Base-by-base conservation (phyloP, 345 rosid genomes). In the Turritis glabra region DNA sequence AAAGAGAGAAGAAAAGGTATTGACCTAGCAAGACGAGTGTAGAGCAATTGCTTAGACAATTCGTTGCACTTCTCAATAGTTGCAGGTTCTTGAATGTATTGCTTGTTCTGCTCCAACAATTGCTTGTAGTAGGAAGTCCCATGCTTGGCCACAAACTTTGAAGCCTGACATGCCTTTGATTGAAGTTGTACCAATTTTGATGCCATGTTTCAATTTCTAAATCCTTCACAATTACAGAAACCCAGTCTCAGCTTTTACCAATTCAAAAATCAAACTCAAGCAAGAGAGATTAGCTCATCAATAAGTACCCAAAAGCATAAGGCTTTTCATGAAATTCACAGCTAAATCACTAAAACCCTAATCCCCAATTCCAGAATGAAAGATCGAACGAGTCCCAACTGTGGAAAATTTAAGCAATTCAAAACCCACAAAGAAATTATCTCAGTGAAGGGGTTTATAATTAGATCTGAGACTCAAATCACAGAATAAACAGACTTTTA, bases 21-120 rank as follows among this genome's bases (percentile, higher is more conserved):
- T 3, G 63, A 90, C 96, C 93, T 88, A 5, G 90, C 90, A 22
- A 88, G 90, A 66, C 90, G 89, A 77, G 96, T 88, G 86, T 86
- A 85, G 13, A 88, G 71, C 78, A 90, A 62, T 54, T 88, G 91
- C 83, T 88, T 86, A 8, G 86, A 77, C 76, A 88, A 73, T 35
- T 75, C 81, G 32, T 55, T 77, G 81, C 96, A 90, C 70, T 80
- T 90, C 84, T 88, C 89, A 13, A 83, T 77, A 9, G 83, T 83
- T 10, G 90, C 75, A 18, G 93, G 96, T 8, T 85, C 88, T 75
- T 81, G 91, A 40, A 88, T 80, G 44, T 78, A 82, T 18, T 90
- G 87, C 82, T 88, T 86, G 80, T 90, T 88, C 83, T 88, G 64
- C 77, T 90, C 96, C 53, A 90, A 10, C 65, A 85, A 21, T 75